These are phyloP conservation scores for Flaveria bidentis DNA, from an alignment of 129 eudicot species.

Conservation along the genomic window DNA sequence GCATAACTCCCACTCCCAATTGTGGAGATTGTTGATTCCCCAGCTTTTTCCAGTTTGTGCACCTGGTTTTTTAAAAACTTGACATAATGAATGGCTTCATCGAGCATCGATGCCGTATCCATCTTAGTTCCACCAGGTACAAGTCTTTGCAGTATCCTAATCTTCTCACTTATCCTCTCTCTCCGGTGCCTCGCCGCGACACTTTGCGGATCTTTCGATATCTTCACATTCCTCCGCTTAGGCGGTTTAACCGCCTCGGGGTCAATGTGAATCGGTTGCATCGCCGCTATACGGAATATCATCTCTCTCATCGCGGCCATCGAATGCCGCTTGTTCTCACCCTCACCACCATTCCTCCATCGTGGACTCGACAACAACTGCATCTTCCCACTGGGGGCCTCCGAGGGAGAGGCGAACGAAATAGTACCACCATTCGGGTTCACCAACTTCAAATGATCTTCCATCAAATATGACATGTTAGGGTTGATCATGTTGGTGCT, in stretches of 20 bases:
- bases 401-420: slow-evolving; percentile 41
- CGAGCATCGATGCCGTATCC: slow-evolving; percentile 96
- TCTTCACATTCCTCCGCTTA: slow-evolving; percentile 78
- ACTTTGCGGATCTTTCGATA: slow-evolving; percentile 86
- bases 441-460: slow-evolving; percentile 19
- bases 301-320: slow-evolving; percentile 91
- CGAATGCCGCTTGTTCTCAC: slow-evolving; percentile 47
- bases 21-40: no score
- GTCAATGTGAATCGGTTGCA: slow-evolving; percentile 92
- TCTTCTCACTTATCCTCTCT: slow-evolving; percentile 89
- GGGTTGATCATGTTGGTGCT: neutral
- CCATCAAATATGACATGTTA: slow-evolving; percentile 23
- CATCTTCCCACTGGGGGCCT: slow-evolving; percentile 22
- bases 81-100: slow-evolving; percentile 89
- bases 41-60: slow-evolving; percentile 64
- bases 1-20: slow-evolving; percentile 56
- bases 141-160: slow-evolving; percentile 81
- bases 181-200: slow-evolving; percentile 91
- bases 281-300: slow-evolving; percentile 83
- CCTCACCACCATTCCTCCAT: slow-evolving; percentile 29
- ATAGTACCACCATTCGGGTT: slow-evolving; percentile 42
- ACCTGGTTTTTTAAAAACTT: slow-evolving; percentile 85
- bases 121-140: slow-evolving; percentile 95
- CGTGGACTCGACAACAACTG: slow-evolving; percentile 39
- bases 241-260: slow-evolving; percentile 90